Percentiles rank a stretch among this genome's conserved stretches.
These are phyloP conservation scores for Penstemon eatonii DNA, from an alignment of 257 asterid genomes.

Conservation along the genomic window DNA sequence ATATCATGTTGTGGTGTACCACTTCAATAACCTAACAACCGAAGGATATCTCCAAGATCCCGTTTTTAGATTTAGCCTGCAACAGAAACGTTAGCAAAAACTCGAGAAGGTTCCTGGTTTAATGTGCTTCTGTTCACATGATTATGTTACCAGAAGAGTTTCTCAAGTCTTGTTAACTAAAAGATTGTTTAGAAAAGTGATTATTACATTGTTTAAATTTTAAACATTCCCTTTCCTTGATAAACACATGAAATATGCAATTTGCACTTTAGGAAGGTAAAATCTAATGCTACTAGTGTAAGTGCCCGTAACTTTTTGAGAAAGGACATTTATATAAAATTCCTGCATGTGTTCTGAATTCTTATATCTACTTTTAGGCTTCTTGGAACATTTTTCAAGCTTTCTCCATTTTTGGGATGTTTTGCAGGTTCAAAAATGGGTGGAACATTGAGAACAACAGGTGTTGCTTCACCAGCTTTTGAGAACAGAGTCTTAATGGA, in stretches of 20 bases:
- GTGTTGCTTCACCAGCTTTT: conserved; percentile 54
- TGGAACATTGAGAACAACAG: conserved; percentile 46
- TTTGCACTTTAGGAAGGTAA: conserved; percentile 10
- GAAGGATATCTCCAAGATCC: no score
- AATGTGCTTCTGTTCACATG: background rate
- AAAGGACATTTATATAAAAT: conserved; percentile 12
- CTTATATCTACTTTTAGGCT: background rate
- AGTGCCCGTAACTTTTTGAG: background rate
- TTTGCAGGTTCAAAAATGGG: conserved; percentile 63
- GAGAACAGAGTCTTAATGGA: conserved; percentile 56
- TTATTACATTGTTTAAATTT: background rate
- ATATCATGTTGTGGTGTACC: no score
- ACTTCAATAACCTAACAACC: no score
- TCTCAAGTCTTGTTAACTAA: conserved; percentile 3
- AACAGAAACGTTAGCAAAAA: background rate
- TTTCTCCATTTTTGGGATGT: conserved; percentile 19
- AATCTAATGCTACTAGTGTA: conserved; percentile 15
- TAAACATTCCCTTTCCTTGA: background rate
- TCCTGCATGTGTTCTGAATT: conserved; percentile 6
- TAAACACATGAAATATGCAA: conserved; percentile 7
- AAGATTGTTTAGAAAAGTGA: background rate
- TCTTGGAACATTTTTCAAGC: background rate
- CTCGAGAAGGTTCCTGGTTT: background rate
- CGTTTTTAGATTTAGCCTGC: no score
- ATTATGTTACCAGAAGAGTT: conserved; percentile 9